Evolutionary conservation across 78 protist species (phyloP), one percentile per base, ranked within the genome.

Genomic region (Protostelium mycophagum): DNA sequence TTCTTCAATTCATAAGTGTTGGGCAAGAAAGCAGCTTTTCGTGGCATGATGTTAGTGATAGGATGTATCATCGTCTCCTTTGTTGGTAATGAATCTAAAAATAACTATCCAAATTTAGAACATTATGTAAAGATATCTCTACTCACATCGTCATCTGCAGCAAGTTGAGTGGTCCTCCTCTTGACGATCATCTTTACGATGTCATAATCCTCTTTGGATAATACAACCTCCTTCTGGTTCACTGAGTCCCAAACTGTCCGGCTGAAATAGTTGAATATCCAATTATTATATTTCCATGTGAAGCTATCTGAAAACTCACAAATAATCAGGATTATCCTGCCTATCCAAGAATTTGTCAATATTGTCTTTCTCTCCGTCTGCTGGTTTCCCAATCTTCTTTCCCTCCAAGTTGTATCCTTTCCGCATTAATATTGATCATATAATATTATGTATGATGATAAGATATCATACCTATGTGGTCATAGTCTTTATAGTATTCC

Each of bases 381-480:
- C 89, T 0, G 92, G 93, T 38, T 91, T 90, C 91, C 91, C 83
- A 90, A 98, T 94, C 91, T 93, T 92, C 85, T 97, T 93, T 23
- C 99, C 99, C n/a, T 96, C 94, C 25, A 97, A 89, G 88, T 95
- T 97, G 94, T 98, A 98, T n/a, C n/a, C n/a, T n/a, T n/a, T n/a
- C n/a, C n/a, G n/a, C n/a, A n/a, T n/a, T n/a, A n/a, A n/a, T n/a
- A n/a, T n/a, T n/a, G n/a, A n/a, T n/a, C n/a, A n/a, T n/a, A n/a
- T n/a, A n/a, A n/a, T n/a, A n/a, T n/a, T n/a, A n/a, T n/a, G n/a
- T n/a, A n/a, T n/a, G n/a, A n/a, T n/a, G n/a, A n/a, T n/a, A n/a
- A n/a, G n/a, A n/a, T n/a, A n/a, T n/a, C n/a, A n/a, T n/a, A 37
- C 99, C 99, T 34, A 98, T 93, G 95, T 98, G 99, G 85, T 96